Conservation (phyloP, 2,329 filamentous ascomycete genomes). For the Pseudopyrenochaeta lycopersici region DNA sequence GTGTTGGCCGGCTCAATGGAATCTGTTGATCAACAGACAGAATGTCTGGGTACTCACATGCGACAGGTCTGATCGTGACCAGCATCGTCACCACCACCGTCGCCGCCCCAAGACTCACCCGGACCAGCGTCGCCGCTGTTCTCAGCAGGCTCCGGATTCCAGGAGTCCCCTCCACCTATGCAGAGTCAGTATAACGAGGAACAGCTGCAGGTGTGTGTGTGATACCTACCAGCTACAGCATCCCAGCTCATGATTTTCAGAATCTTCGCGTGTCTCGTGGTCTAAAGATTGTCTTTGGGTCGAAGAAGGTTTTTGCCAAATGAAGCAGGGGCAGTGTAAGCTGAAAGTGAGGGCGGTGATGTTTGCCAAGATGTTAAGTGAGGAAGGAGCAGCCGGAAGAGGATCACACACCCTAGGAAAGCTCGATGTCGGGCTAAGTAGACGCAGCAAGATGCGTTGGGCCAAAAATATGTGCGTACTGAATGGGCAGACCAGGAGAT, state of each 20-base stretch:
- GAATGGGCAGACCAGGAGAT: background rate
- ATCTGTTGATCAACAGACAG: background rate
- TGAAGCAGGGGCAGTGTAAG: too few species aligned
- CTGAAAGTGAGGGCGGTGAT: background rate
- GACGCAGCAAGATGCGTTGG: background rate
- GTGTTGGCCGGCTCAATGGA: background rate
- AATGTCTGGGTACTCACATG: conserved; percentile 44
- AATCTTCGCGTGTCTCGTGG: background rate
- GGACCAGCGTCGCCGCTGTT: conserved; percentile 17
- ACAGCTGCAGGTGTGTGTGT: conserved; percentile 2
- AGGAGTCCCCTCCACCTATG: conserved; percentile 24
- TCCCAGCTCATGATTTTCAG: conserved; percentile 31
- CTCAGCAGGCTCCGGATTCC: conserved; percentile 17
- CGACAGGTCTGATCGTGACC: conserved; percentile 50
- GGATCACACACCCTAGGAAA: background rate
- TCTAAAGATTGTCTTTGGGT: background rate
- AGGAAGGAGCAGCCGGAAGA: background rate
- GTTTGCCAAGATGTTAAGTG: conserved; percentile 8
- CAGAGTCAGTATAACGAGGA: conserved; percentile 11
- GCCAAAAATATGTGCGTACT: background rate
- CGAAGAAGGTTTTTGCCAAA: too few species aligned
- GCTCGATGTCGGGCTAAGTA: background rate
- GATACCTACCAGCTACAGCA: conserved; percentile 22
- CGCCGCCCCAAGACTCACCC: conserved; percentile 27
- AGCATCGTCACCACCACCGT: conserved; percentile 22